Evolutionary conservation across 106 monocot genomes (phyloP), one percentile per base, ranked within the genome.

Genomic region (Amphibolis antarctica): DNA sequence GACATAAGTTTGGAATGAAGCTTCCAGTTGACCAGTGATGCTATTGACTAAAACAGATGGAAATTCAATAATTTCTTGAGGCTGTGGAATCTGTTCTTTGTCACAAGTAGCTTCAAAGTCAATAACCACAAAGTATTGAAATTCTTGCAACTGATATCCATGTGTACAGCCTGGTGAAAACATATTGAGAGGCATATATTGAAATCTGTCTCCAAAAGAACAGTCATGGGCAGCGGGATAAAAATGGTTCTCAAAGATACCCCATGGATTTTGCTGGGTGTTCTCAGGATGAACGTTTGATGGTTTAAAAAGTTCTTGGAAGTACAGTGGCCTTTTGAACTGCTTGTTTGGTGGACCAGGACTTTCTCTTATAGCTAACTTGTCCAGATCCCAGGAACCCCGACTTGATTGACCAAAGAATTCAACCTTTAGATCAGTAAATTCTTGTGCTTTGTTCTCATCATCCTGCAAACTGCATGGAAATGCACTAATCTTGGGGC

Each of bases 31-130:
- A 47, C 93, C 93, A 83, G 89, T 94, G 42, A 63, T 64, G 69
- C 88, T 83, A 69, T 93, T 93, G 70, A 93, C 85, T 63, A 93
- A 44, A 67, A 93, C 93, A 67, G 93, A 93, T 46, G 88, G 93
- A 57, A 93, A 89, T 60, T 93, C 93, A 69, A 93, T 93, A 44
- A 93, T 93, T 69, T 93, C 93, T 63, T 93, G 88, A 13, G 93
- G 93, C 36, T 81, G 69, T 25, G 70, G 77, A 44, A 77, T 85
- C 46, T 68, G 83, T 52, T 86, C 85, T 71, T 89, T 86, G 67
- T 93, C 93, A 69, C 93, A 89, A 46, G 93, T 93, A 73, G 93
- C 93, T 69, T 93, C 93, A 66, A 93, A 93, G 67, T 93, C 93
- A 42, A 89, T 86, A 57, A 93, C 93, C 65, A 93, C 93, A 76